Evolutionary conservation across 805 yeast species (phyloP).

Genomic region (Zygoascus ofunaensis): DNA sequence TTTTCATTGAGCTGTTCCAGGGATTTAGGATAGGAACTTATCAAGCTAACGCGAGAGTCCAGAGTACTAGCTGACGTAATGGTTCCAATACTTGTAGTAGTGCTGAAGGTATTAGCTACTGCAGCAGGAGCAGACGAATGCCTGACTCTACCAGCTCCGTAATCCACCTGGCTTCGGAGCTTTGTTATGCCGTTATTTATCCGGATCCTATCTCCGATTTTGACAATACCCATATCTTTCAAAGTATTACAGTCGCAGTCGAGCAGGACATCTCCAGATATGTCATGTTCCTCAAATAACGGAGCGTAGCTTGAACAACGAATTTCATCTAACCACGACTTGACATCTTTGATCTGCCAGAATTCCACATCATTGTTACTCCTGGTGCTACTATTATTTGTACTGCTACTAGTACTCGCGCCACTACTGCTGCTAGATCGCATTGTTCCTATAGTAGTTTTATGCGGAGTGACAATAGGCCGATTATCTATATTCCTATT

Average conservation of each 20-base stretch:
- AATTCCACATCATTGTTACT: not conserved
- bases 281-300: conserved; percentile 37
- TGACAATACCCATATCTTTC: conserved; percentile 61
- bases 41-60: too few relatives aligned
- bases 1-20: conserved; percentile 14
- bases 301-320: conserved; percentile 23
- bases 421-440: not conserved
- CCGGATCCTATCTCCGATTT: conserved; percentile 75
- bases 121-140: not conserved
- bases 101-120: not conserved
- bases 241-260: conserved; percentile 58
- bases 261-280: conserved; percentile 46
- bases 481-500: not conserved
- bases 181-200: conserved; percentile 50
- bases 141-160: not conserved
- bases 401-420: not conserved
- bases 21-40: conserved; percentile 4
- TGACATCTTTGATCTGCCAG: conserved; percentile 24
- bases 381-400: not conserved
- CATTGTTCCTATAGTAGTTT: too few relatives aligned
- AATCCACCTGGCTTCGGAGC: conserved; percentile 24
- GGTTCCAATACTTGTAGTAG: not conserved
- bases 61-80: too few relatives aligned
- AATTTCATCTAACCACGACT: conserved; percentile 27
- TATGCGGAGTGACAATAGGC: not conserved